Percentiles rank a stretch among this genome's conserved stretches.
Evolutionary conservation across 352 stramenopile genomes (phyloP).

Genomic region (Phytopythium litorale): DNA sequence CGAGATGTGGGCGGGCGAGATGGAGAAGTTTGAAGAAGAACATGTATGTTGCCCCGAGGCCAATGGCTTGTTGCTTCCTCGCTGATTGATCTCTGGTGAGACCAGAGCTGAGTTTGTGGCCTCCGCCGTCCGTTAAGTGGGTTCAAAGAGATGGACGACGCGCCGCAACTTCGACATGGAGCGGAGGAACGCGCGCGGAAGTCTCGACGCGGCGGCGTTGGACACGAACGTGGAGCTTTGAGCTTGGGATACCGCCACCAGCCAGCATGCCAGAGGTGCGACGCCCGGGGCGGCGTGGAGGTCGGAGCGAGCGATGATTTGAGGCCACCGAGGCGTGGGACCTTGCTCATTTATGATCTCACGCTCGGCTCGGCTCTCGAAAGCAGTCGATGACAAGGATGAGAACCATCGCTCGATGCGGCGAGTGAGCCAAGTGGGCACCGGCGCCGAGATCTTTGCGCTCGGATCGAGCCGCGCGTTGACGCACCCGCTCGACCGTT

Average conservation of each 20-base stretch:
- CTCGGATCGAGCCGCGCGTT: neutral
- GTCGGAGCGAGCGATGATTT: neutral
- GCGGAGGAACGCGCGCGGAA: conserved; percentile 3
- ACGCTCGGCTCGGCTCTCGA: neutral
- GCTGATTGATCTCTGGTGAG: neutral
- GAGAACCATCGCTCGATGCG: neutral
- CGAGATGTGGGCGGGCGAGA: neutral
- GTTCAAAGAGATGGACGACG: neutral
- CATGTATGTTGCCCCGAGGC: neutral
- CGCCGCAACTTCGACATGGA: neutral
- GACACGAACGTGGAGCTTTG: neutral
- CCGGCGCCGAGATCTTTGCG: neutral
- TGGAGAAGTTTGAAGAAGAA: neutral
- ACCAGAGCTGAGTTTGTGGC: neutral
- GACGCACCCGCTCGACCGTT: neutral
- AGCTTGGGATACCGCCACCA: too few relatives aligned
- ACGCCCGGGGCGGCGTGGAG: neutral
- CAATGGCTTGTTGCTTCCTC: neutral
- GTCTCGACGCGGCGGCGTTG: neutral
- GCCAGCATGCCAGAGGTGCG: too few relatives aligned
- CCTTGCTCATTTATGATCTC: neutral
- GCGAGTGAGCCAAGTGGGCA: neutral
- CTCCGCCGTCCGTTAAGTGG: neutral
- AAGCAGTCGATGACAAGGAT: neutral
- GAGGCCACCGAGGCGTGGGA: neutral